phyloP scores from a whole-genome alignment of 805 yeast genomes.

The Ogataea angusta region DNA sequence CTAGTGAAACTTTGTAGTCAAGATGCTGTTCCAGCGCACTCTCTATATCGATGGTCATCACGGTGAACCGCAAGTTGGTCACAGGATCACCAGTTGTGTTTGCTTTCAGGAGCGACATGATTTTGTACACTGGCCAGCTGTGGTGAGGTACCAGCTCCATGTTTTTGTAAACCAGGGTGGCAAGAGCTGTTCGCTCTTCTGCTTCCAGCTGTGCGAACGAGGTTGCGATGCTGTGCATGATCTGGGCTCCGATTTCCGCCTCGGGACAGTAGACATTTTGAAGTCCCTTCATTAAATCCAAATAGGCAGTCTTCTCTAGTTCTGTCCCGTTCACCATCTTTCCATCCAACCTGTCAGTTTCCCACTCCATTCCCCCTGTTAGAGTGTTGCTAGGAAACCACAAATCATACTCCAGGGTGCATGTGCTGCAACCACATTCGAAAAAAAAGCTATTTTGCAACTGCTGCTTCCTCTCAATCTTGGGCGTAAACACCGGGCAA shows the following conservation, averaged over 20 bases:
- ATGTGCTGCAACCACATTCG: conserved; percentile 32
- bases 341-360: conserved; percentile 12
- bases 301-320: conserved; percentile 6
- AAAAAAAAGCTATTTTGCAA: conserved; percentile 34
- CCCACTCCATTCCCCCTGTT: conserved; percentile 18
- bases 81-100: conserved; percentile 10
- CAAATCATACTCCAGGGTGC: conserved; percentile 26
- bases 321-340: conserved; percentile 4
- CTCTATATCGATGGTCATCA: conserved; percentile 14
- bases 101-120: conserved; percentile 12
- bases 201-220: conserved; percentile 1
- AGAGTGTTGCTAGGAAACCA: conserved; percentile 30
- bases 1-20: conserved; percentile 10
- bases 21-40: conserved; percentile 3
- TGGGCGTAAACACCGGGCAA: conserved; percentile 29
- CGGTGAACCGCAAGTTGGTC: conserved; percentile 12
- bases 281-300: conserved; percentile 3
- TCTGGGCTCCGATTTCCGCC: background rate
- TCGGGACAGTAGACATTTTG: conserved; percentile 8
- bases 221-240: conserved; percentile 2
- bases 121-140: conserved; percentile 24
- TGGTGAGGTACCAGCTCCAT: conserved; percentile 12
- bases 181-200: conserved; percentile 1
- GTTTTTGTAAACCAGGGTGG: background rate
- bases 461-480: conserved; percentile 24